Percentiles rank a stretch among this genome's conserved stretches.
phyloP scores from a whole-genome alignment of 306 rosid species.

The Abrus precatorius region DNA sequence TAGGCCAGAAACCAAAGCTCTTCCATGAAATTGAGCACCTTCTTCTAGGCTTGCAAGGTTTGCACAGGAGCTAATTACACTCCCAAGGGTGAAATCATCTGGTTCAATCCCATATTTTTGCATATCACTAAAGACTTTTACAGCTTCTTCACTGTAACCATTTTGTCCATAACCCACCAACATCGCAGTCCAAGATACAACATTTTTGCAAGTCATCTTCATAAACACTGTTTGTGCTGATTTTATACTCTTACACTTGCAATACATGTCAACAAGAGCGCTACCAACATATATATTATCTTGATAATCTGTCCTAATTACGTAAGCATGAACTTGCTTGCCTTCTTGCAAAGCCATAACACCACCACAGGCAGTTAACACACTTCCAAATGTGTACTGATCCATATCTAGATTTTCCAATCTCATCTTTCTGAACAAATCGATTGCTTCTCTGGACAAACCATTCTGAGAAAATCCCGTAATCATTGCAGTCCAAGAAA shows the following conservation, averaged over 20 bases:
- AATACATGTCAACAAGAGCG: constrained; percentile 96
- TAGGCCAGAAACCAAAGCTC: constrained; percentile 81
- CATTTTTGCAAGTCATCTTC: constrained; percentile 80
- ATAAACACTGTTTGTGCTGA: constrained; percentile 78
- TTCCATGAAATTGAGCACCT: constrained; percentile 91
- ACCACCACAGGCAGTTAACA: constrained; percentile 89
- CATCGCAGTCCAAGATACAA: constrained; percentile 92
- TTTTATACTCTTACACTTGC: constrained; percentile 76
- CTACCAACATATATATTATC: constrained; percentile 84
- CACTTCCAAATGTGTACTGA: constrained; percentile 89
- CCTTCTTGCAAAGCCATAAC: constrained; percentile 72
- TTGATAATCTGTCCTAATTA: constrained; percentile 68
- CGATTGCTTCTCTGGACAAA: constrained; percentile 63
- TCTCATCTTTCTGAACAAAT: constrained; percentile 70
- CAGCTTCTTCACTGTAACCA: constrained; percentile 87
- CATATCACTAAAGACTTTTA: constrained; percentile 79
- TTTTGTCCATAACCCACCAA: constrained; percentile 95
- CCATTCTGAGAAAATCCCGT: constrained; percentile 82
- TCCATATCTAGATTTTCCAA: constrained; percentile 68
- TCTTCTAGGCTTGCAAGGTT: constrained; percentile 96
- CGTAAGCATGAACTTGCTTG: constrained; percentile 83
- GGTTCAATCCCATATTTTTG: constrained; percentile 82
- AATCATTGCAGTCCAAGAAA: constrained; percentile 90
- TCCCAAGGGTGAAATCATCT: constrained; percentile 86
- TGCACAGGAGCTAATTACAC: constrained; percentile 91